These are phyloP conservation scores for Areca catechu DNA, from an alignment of 176 grass and related monocot species.

Conservation along the genomic window DNA sequence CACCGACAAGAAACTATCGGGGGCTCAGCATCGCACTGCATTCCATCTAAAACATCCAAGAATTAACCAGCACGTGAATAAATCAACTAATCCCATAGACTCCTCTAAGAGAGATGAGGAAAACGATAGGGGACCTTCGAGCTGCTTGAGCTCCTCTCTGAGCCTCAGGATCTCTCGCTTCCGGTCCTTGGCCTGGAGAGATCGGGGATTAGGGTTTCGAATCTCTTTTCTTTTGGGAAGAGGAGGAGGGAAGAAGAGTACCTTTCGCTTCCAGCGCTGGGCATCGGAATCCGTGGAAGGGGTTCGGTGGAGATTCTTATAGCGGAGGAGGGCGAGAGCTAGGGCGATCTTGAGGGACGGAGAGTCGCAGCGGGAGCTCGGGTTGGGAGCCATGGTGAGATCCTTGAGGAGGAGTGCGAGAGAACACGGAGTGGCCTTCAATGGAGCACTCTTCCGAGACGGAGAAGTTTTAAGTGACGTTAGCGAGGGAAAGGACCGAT, in stretches of 20 bases:
- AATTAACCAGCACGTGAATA: too few species aligned
- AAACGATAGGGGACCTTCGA: constrained; percentile 27
- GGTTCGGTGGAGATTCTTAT: constrained; percentile 27
- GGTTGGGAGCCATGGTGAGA: constrained; percentile 16
- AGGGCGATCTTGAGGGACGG: constrained; percentile 68
- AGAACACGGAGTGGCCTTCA: too few species aligned
- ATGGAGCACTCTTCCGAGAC: too few species aligned
- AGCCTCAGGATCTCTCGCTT: constrained; percentile 72
- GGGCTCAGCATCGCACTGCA: constrained; percentile 29
- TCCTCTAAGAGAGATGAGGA: not conserved
- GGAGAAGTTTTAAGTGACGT: too few species aligned
- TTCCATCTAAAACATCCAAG: constrained; percentile 27
- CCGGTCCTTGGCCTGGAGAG: constrained; percentile 65
- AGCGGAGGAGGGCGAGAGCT: constrained; percentile 61
- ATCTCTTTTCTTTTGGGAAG: not conserved
- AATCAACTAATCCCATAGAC: too few species aligned
- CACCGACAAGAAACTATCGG: constrained; percentile 61
- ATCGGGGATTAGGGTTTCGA: constrained; percentile 12
- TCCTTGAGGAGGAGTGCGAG: too few species aligned
- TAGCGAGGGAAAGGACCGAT: too few species aligned
- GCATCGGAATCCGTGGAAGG: constrained; percentile 30
- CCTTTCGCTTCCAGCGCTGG: constrained; percentile 83
- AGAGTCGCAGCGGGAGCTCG: constrained; percentile 33
- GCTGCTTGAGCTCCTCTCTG: constrained; percentile 82
- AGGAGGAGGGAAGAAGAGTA: constrained; percentile 4